Conservation (phyloP, 2,329 filamentous ascomycete genomes). For the Rhynchosporium graminicola region DNA sequence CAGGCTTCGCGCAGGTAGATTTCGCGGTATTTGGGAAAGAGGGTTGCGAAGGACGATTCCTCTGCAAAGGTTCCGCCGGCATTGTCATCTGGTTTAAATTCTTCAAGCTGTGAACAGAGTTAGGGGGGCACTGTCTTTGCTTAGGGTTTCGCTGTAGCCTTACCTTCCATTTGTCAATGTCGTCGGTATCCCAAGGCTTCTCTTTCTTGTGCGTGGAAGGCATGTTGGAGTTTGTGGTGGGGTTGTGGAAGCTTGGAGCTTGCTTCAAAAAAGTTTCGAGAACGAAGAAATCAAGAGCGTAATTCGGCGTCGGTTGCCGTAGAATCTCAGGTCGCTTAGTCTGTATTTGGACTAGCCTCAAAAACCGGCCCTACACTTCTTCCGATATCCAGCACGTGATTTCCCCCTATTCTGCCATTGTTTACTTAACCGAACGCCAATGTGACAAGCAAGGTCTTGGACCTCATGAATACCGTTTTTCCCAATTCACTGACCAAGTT, state of each 20-base stretch:
- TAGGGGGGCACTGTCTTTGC: conserved; percentile 11
- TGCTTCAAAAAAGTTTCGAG: conserved; percentile 26
- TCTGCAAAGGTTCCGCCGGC: conserved; percentile 82
- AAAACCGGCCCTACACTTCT: not conserved
- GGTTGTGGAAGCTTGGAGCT: conserved; percentile 27
- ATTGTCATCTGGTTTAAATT: conserved; percentile 86
- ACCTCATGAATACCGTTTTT: conserved; percentile 8
- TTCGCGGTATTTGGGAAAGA: conserved; percentile 97
- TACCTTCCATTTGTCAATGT: conserved; percentile 95
- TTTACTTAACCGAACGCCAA: conserved; percentile 2
- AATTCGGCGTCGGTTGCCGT: conserved; percentile 14
- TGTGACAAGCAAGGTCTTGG: not conserved
- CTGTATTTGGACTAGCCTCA: not conserved
- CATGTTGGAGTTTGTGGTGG: conserved; percentile 52
- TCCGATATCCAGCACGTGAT: not conserved
- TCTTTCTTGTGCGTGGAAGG: conserved; percentile 87
- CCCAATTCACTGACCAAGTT: conserved; percentile 12
- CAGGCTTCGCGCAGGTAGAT: conserved; percentile 89
- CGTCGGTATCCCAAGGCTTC: conserved; percentile 94
- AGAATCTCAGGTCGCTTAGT: not conserved
- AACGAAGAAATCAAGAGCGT: conserved; percentile 21
- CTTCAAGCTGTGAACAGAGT: conserved; percentile 59
- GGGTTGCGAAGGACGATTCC: conserved; percentile 82
- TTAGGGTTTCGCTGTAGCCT: conserved; percentile 1
- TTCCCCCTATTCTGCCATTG: not conserved